Conservation (phyloP, 2,329 filamentous ascomycete genomes). For the Neonectria magnoliae region DNA sequence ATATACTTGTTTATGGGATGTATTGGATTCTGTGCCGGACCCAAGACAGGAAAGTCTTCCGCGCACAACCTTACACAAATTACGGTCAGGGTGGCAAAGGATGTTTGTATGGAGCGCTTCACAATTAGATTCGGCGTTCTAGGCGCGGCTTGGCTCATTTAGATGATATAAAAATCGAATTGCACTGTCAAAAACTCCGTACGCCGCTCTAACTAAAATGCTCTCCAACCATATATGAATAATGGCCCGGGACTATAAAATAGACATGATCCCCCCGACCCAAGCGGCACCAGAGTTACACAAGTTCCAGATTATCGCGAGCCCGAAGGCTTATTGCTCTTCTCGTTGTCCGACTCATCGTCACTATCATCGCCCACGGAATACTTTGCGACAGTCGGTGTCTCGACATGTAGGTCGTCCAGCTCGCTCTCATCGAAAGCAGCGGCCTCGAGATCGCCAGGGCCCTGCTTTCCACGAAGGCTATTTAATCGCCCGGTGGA, state of each 20-base stretch:
- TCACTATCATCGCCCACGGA: slow-evolving; percentile 61
- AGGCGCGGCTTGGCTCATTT: slow-evolving; percentile 36
- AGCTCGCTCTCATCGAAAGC: slow-evolving; percentile 75
- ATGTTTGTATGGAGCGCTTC: slow-evolving; percentile 38
- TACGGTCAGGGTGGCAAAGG: slow-evolving; percentile 30
- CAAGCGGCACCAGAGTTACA: neutral
- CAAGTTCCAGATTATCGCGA: slow-evolving; percentile 4
- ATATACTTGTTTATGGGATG: slow-evolving; percentile 33
- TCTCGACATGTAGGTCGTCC: slow-evolving; percentile 66
- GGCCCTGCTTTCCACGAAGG: slow-evolving; percentile 58
- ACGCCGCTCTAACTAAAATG: slow-evolving; percentile 29
- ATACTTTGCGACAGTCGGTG: slow-evolving; percentile 62
- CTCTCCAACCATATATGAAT: slow-evolving; percentile 16
- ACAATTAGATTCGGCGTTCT: slow-evolving; percentile 38
- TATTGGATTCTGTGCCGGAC: slow-evolving; percentile 31
- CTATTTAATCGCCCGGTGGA: slow-evolving; percentile 52
- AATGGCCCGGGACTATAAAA: slow-evolving; percentile 18
- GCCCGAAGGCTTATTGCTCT: slow-evolving; percentile 15
- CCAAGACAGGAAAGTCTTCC: slow-evolving; percentile 32
- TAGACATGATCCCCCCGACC: neutral
- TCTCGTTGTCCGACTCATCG: slow-evolving; percentile 49
- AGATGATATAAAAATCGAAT: slow-evolving; percentile 37
- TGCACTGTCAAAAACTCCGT: slow-evolving; percentile 34
- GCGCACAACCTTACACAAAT: slow-evolving; percentile 10
- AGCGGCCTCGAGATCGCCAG: slow-evolving; percentile 68